phyloP scores from a whole-genome alignment of 345 rosid species.

The Salix exigua region DNA sequence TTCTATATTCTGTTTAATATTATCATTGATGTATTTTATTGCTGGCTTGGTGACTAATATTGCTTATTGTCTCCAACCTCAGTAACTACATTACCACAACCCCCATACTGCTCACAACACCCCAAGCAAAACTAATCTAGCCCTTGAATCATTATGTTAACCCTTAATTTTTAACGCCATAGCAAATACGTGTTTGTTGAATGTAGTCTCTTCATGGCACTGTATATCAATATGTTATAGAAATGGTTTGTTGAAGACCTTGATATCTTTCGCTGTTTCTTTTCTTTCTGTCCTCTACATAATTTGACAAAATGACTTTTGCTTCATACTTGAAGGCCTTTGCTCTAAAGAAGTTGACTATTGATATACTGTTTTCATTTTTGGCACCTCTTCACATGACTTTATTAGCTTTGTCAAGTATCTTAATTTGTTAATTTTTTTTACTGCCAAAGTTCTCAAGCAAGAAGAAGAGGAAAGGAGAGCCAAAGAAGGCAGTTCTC shows the following conservation, averaged over 20 bases:
- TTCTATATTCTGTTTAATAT: not conserved
- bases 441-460: conserved; percentile 50
- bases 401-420: not conserved
- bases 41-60: not conserved
- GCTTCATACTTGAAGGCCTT: not conserved
- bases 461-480: conserved; percentile 83
- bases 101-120: not conserved
- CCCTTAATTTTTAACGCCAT: not conserved
- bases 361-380: not conserved
- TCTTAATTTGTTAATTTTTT: not conserved
- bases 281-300: not conserved
- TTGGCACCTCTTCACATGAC: not conserved
- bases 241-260: not conserved
- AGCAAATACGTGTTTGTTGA: not conserved
- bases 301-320: not conserved
- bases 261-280: not conserved
- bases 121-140: not conserved
- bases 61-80: not conserved
- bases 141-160: not conserved
- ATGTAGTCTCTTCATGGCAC: not conserved
- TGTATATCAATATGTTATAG: not conserved
- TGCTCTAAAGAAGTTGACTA: not conserved
- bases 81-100: not conserved
- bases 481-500: conserved; percentile 55
- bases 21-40: not conserved